Percentiles rank a stretch among this genome's conserved stretches.
Evolutionary conservation across 2,329 filamentous ascomycete genomes (phyloP).

Genomic region (Colletotrichum tamarilloi): DNA sequence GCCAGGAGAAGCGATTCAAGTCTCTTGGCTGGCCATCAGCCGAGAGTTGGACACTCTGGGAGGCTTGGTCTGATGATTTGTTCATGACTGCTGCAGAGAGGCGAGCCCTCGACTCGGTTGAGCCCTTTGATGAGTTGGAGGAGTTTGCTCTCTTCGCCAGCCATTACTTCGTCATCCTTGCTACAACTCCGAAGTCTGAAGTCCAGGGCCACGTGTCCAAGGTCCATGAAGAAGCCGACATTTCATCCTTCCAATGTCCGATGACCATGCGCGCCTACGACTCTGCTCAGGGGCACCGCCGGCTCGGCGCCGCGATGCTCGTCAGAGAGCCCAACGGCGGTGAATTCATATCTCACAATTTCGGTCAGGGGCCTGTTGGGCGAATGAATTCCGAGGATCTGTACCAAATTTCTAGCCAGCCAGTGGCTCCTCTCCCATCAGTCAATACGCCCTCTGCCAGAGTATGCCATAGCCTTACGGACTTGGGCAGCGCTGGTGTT

Average conservation of each 20-base stretch:
- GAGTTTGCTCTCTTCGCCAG: slow-evolving; percentile 87
- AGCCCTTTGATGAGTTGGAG: slow-evolving; percentile 96
- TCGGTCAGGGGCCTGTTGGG: slow-evolving; percentile 57
- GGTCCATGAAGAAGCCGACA: neutral
- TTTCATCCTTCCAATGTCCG: slow-evolving; percentile 18
- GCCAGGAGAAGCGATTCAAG: slow-evolving; percentile 76
- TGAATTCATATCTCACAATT: slow-evolving; percentile 57
- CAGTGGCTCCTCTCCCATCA: slow-evolving; percentile 33
- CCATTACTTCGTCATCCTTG: slow-evolving; percentile 85
- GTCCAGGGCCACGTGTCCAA: slow-evolving; percentile 5
- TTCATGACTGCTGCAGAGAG: slow-evolving; percentile 74
- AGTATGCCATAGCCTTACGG: slow-evolving; percentile 83
- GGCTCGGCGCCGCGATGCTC: slow-evolving; percentile 69
- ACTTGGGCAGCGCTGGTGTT: slow-evolving; percentile 66
- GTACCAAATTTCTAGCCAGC: slow-evolving; percentile 45
- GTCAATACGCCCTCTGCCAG: slow-evolving; percentile 55
- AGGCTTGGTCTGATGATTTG: slow-evolving; percentile 78
- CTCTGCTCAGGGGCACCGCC: slow-evolving; percentile 59
- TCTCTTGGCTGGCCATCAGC: slow-evolving; percentile 75
- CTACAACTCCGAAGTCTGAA: slow-evolving; percentile 52
- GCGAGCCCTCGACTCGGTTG: slow-evolving; percentile 72
- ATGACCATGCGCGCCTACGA: slow-evolving; percentile 50
- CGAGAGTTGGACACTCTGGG: slow-evolving; percentile 79
- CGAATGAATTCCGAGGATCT: slow-evolving; percentile 63
- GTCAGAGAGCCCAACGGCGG: slow-evolving; percentile 50